Evolutionary conservation across 2,329 filamentous ascomycete genomes (phyloP).

Genomic region (Aspergillus quadrilineatus): DNA sequence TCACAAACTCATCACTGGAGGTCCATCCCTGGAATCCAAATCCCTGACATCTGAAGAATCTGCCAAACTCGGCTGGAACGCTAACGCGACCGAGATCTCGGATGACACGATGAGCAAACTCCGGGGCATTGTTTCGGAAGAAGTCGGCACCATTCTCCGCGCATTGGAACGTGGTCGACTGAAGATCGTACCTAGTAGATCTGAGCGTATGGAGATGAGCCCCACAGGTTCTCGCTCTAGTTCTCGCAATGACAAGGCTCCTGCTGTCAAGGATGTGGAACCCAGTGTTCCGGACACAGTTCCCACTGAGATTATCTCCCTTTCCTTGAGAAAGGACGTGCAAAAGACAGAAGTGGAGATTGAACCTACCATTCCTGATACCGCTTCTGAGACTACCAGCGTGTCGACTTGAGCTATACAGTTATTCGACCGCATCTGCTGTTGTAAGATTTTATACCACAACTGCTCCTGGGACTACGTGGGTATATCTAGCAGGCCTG

Average conservation of each 20-base stretch:
- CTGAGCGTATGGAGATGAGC: constrained; percentile 33
- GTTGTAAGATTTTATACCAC: constrained; percentile 5
- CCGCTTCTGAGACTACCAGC: constrained; percentile 29
- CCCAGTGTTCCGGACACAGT: constrained; percentile 26
- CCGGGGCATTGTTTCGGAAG: constrained; percentile 37
- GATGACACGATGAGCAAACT: constrained; percentile 41
- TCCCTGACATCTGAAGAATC: constrained; percentile 33
- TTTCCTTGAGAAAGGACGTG: constrained; percentile 10
- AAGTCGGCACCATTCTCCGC: constrained; percentile 35
- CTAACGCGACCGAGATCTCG: constrained; percentile 36
- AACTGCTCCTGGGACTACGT: no score
- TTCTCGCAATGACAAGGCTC: constrained; percentile 20
- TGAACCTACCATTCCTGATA: constrained; percentile 23
- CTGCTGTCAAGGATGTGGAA: constrained; percentile 21
- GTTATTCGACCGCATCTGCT: constrained; percentile 8
- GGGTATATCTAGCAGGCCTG: no score
- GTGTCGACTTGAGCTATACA: constrained; percentile 6
- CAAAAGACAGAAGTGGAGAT: constrained; percentile 14
- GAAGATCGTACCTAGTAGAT: constrained; percentile 35
- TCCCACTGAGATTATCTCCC: constrained; percentile 27
- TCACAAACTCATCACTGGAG: constrained; percentile 31
- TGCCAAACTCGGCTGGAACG: constrained; percentile 38
- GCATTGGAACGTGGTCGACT: constrained; percentile 38
- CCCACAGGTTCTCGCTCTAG: constrained; percentile 34
- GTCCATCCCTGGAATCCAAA: constrained; percentile 35